Conservation (phyloP, 2,329 filamentous ascomycete genomes). For the Fusarium nematophilum region DNA sequence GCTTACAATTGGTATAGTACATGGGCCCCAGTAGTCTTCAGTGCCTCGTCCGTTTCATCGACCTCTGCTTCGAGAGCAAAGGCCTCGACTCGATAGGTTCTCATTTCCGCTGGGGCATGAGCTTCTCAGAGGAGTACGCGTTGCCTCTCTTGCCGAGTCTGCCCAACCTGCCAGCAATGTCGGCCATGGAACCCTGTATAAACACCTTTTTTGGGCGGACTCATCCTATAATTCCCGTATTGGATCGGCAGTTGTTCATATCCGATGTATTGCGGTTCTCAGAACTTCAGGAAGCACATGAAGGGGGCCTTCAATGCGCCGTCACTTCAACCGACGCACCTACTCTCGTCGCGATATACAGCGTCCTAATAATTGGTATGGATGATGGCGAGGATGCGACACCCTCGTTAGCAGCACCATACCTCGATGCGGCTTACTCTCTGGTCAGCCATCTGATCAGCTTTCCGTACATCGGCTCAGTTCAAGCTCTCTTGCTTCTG, state of each 20-base stretch:
- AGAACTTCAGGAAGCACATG: conserved; percentile 27
- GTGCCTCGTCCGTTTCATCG: conserved; percentile 32
- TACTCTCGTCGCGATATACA: conserved; percentile 25
- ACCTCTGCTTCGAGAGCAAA: conserved; percentile 31
- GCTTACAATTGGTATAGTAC: conserved; percentile 16
- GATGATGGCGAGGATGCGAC: conserved; percentile 26
- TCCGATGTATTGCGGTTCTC: conserved; percentile 28
- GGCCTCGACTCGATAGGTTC: conserved; percentile 31
- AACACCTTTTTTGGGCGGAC: conserved; percentile 36
- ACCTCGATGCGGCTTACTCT: conserved; percentile 31
- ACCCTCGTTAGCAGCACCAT: conserved; percentile 20
- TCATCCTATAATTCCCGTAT: conserved; percentile 30
- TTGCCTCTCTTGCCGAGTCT: conserved; percentile 25
- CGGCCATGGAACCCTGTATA: conserved; percentile 34
- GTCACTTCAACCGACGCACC: conserved; percentile 25
- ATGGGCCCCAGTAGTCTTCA: conserved; percentile 39
- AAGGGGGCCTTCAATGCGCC: conserved; percentile 19
- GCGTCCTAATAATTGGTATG: conserved; percentile 30
- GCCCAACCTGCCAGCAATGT: conserved; percentile 28
- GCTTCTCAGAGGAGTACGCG: conserved; percentile 33
- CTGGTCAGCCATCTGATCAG: conserved; percentile 31
- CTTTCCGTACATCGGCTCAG: conserved; percentile 33
- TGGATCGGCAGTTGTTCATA: conserved; percentile 31
- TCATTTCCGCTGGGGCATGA: conserved; percentile 38
- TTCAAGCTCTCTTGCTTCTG: conserved; percentile 31